Percentiles rank a stretch among this genome's conserved stretches.
Conservation (phyloP, 1,284 basidiomycete species). For the Cerrena zonata region DNA sequence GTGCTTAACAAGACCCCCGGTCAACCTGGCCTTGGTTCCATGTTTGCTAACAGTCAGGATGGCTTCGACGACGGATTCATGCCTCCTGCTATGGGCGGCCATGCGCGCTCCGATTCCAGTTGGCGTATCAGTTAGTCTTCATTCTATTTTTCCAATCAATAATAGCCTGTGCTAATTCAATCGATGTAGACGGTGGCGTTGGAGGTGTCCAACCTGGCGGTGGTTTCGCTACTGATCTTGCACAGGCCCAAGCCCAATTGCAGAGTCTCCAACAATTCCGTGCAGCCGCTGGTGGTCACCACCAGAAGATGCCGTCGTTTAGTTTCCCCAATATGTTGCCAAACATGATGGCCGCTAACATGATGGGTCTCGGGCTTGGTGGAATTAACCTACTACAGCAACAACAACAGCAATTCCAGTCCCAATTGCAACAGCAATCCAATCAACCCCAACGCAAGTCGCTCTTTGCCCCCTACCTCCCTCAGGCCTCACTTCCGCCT, state of each 20-base stretch:
- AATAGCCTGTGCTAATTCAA: conserved; percentile 15
- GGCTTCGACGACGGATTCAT: conserved; percentile 73
- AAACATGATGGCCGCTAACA: conserved; percentile 91
- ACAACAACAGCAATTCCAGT: conserved; percentile 85
- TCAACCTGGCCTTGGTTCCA: conserved; percentile 42
- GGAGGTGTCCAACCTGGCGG: conserved; percentile 60
- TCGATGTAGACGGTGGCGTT: conserved; percentile 60
- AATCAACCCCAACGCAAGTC: conserved; percentile 94
- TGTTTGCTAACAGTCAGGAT: conserved; percentile 57
- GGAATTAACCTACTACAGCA: conserved; percentile 77
- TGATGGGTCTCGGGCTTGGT: conserved; percentile 82
- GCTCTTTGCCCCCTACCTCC: conserved; percentile 96
- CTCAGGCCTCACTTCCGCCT: conserved; percentile 94
- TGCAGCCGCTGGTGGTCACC: conserved; percentile 88
- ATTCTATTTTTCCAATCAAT: conserved; percentile 1
- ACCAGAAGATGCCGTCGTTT: conserved; percentile 95
- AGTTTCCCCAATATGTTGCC: conserved; percentile 95
- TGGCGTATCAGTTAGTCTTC: conserved; percentile 78
- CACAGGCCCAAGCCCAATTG: conserved; percentile 92
- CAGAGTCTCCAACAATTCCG: conserved; percentile 96
- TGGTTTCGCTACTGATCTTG: conserved; percentile 74
- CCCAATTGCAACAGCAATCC: conserved; percentile 84
- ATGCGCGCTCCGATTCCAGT: conserved; percentile 73
- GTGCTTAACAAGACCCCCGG: conserved; percentile 70
- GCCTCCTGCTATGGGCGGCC: conserved; percentile 51